Conservation (phyloP, 139 green algal species). For the Limnomonas spitsbergensis region DNA sequence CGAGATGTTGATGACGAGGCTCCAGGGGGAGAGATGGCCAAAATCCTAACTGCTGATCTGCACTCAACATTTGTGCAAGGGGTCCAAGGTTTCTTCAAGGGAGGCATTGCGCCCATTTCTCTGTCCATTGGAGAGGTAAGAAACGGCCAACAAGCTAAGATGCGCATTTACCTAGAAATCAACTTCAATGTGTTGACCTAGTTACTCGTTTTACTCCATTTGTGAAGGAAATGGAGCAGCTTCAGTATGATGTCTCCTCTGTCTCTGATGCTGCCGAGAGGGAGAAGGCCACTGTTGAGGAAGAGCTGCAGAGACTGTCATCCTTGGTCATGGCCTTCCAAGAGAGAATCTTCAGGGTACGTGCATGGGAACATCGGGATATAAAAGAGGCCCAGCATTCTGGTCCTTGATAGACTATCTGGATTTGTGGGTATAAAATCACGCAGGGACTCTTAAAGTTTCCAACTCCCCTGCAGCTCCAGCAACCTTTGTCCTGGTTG, state of each 20-base stretch:
- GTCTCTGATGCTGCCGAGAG: not conserved
- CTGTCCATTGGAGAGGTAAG: not conserved
- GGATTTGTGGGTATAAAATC: no score
- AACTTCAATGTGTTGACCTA: not conserved
- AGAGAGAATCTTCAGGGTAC: conserved; percentile 1
- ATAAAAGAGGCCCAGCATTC: no score
- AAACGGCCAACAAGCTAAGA: not conserved
- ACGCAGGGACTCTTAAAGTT: no score
- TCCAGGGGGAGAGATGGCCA: not conserved
- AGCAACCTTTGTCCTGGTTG: no score
- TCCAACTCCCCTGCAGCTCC: no score
- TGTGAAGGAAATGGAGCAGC: not conserved
- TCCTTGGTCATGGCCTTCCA: not conserved
- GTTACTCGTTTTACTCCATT: not conserved
- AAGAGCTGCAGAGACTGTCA: not conserved
- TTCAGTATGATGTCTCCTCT: not conserved
- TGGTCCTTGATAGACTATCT: no score
- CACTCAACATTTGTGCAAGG: not conserved
- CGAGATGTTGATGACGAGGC: no score
- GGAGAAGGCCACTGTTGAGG: not conserved
- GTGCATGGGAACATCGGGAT: no score
- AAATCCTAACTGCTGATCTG: not conserved
- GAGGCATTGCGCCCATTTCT: not conserved
- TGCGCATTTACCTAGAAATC: not conserved
- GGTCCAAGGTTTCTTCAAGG: not conserved